Conservation (phyloP, 2,329 filamentous ascomycete species). For the Hypomyces rosellus region DNA sequence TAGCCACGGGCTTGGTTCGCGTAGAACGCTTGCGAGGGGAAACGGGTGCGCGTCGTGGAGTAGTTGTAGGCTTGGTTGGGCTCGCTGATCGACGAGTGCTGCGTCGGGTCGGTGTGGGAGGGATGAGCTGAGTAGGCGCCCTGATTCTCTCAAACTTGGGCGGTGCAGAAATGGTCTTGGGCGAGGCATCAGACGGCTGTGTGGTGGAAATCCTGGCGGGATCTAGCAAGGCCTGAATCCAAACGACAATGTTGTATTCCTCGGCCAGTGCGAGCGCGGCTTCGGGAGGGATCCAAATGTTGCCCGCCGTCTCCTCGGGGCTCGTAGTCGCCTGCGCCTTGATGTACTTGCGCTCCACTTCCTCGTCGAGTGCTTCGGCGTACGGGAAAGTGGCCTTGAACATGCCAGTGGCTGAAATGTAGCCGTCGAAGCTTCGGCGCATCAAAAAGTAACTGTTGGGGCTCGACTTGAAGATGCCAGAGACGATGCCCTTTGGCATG, state of each 20-base stretch:
- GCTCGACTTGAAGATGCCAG: slow-evolving; percentile 84
- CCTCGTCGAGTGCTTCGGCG: slow-evolving; percentile 65
- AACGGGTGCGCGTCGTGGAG: slow-evolving; percentile 35
- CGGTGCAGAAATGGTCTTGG: slow-evolving; percentile 72
- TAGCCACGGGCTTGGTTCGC: slow-evolving; percentile 36
- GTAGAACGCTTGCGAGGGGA: slow-evolving; percentile 50
- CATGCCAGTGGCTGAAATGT: slow-evolving; percentile 82
- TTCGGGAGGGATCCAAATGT: slow-evolving; percentile 87
- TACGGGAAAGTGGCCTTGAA: slow-evolving; percentile 87
- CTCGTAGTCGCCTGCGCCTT: slow-evolving; percentile 78
- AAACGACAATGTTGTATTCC: slow-evolving; percentile 78
- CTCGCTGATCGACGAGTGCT: slow-evolving; percentile 52
- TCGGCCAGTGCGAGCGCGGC: slow-evolving; percentile 75
- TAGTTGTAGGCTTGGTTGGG: slow-evolving; percentile 39
- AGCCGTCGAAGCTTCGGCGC: slow-evolving; percentile 80
- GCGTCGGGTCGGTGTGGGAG: slow-evolving; percentile 43
- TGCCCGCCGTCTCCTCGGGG: slow-evolving; percentile 87
- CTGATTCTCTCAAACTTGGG: slow-evolving; percentile 65
- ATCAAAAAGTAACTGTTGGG: slow-evolving; percentile 97
- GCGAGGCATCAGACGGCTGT: slow-evolving; percentile 58
- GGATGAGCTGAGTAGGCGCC: slow-evolving; percentile 37
- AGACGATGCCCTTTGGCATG: slow-evolving; percentile 82
- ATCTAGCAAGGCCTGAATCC: slow-evolving; percentile 90
- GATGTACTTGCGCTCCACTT: slow-evolving; percentile 73
- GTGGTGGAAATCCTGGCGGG: slow-evolving; percentile 64